These are phyloP conservation scores for Paraconiothyrium brasiliense DNA, from an alignment of 2,329 filamentous ascomycete species.

Conservation along the genomic window DNA sequence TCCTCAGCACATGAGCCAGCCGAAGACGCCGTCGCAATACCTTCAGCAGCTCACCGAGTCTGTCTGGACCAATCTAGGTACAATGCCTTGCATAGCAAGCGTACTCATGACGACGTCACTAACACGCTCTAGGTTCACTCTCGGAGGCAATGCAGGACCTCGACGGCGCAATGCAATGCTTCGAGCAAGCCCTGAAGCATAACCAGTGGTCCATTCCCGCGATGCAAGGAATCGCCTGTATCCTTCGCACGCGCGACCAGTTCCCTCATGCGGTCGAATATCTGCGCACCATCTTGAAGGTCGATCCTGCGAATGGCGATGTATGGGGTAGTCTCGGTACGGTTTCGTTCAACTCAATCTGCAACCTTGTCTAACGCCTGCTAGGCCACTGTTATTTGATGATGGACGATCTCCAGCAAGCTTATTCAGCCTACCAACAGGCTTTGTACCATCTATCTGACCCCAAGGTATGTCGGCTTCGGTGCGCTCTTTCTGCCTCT, in stretches of 20 bases:
- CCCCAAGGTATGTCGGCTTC: slow-evolving; percentile 73
- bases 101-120: slow-evolving; percentile 28
- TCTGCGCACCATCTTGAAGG: slow-evolving; percentile 86
- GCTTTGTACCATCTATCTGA: slow-evolving; percentile 91
- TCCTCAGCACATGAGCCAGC: slow-evolving; percentile 66
- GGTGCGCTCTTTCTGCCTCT: not conserved
- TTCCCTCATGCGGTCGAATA: slow-evolving; percentile 96
- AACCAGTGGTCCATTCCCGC: slow-evolving; percentile 89
- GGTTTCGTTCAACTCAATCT: slow-evolving; percentile 34
- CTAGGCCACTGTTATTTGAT: slow-evolving; percentile 97
- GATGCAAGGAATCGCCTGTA: slow-evolving; percentile 93
- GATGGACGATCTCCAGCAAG: slow-evolving; percentile 98
- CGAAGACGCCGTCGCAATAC: slow-evolving; percentile 74
- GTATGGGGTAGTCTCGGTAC: slow-evolving; percentile 94
- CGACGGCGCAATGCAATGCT: slow-evolving; percentile 88
- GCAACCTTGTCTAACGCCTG: slow-evolving; percentile 22
- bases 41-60: slow-evolving; percentile 82
- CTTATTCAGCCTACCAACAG: slow-evolving; percentile 95
- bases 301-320: slow-evolving; percentile 89
- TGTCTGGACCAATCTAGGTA: slow-evolving; percentile 94
- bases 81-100: slow-evolving; percentile 39
- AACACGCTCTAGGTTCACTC: slow-evolving; percentile 71
- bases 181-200: slow-evolving; percentile 87
- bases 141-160: slow-evolving; percentile 88
- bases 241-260: slow-evolving; percentile 89